Evolutionary conservation across 441 rosid genomes (phyloP).

Genomic region (Jatropha multifida): DNA sequence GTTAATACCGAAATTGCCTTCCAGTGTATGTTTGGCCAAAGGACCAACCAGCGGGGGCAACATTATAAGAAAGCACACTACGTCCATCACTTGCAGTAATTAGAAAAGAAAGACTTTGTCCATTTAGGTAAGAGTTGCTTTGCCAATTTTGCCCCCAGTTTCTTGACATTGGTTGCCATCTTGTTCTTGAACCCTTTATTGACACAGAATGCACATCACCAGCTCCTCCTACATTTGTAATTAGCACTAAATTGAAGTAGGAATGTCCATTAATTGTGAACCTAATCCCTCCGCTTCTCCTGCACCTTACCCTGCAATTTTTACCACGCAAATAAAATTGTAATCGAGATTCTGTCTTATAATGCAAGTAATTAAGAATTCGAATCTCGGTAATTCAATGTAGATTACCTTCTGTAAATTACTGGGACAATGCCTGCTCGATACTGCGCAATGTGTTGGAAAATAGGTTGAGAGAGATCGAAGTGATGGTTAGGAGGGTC

Average conservation of each 20-base stretch:
- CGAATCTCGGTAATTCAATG: too few species aligned
- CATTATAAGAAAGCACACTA: slow-evolving; percentile 34
- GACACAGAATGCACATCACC: slow-evolving; percentile 44
- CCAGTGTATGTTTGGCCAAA: slow-evolving; percentile 48
- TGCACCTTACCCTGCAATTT: slow-evolving; percentile 50
- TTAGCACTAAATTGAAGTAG: slow-evolving; percentile 51
- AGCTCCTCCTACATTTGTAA: slow-evolving; percentile 50
- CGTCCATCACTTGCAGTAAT: slow-evolving; percentile 44
- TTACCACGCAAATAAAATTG: not conserved
- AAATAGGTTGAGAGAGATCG: slow-evolving; percentile 48
- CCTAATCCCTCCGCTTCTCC: slow-evolving; percentile 44
- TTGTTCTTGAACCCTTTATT: slow-evolving; percentile 41
- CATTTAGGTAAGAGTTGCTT: slow-evolving; percentile 42
- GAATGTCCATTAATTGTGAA: slow-evolving; percentile 47
- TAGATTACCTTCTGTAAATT: slow-evolving; percentile 37
- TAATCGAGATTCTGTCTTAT: too few species aligned
- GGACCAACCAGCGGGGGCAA: slow-evolving; percentile 49
- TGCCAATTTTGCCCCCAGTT: slow-evolving; percentile 66
- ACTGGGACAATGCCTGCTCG: slow-evolving; percentile 51
- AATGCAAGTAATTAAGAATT: too few species aligned
- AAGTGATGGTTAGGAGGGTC: slow-evolving; percentile 44
- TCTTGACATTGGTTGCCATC: slow-evolving; percentile 45
- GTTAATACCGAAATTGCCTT: slow-evolving; percentile 55
- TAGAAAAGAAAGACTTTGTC: slow-evolving; percentile 44
- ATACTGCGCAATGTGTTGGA: slow-evolving; percentile 44